Evolutionary conservation across 495 filamentous ascomycete species (phyloP).

Genomic region (Lophiostoma macrostomum): DNA sequence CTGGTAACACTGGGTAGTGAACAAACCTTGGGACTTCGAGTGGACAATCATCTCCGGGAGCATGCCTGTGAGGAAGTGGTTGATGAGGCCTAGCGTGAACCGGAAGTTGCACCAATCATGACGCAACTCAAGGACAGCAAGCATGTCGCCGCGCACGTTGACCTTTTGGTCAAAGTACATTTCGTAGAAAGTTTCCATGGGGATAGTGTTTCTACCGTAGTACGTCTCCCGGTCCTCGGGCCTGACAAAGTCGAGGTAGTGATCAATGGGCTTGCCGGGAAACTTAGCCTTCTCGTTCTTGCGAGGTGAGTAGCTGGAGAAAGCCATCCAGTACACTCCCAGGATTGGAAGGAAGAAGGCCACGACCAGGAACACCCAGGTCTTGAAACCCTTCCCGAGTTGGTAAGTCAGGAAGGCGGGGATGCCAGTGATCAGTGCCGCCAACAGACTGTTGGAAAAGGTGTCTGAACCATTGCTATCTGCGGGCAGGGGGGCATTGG

Average conservation of each 20-base stretch:
- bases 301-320: slow-evolving; percentile 65
- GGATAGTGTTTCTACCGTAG: slow-evolving; percentile 73
- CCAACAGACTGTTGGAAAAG: slow-evolving; percentile 67
- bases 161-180: slow-evolving; percentile 86
- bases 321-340: slow-evolving; percentile 65
- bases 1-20: neutral
- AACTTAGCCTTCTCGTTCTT: slow-evolving; percentile 74
- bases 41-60: slow-evolving; percentile 77
- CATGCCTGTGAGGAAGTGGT: slow-evolving; percentile 68
- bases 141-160: slow-evolving; percentile 77
- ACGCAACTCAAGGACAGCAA: slow-evolving; percentile 77
- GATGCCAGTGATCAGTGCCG: slow-evolving; percentile 54
- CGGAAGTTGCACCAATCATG: slow-evolving; percentile 85
- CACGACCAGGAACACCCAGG: slow-evolving; percentile 65
- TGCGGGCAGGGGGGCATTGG: slow-evolving; percentile 77
- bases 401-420: slow-evolving; percentile 68
- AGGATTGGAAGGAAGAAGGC: slow-evolving; percentile 66
- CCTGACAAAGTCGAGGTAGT: slow-evolving; percentile 82
- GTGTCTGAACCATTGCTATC: slow-evolving; percentile 65
- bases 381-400: slow-evolving; percentile 69
- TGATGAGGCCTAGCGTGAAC: slow-evolving; percentile 69
- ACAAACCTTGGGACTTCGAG: slow-evolving; percentile 65
- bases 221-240: slow-evolving; percentile 68
- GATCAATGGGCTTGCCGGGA: slow-evolving; percentile 75
- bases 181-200: slow-evolving; percentile 83